phyloP scores from a whole-genome alignment of 2,329 filamentous ascomycete genomes.

The Botryotinia calthae region DNA sequence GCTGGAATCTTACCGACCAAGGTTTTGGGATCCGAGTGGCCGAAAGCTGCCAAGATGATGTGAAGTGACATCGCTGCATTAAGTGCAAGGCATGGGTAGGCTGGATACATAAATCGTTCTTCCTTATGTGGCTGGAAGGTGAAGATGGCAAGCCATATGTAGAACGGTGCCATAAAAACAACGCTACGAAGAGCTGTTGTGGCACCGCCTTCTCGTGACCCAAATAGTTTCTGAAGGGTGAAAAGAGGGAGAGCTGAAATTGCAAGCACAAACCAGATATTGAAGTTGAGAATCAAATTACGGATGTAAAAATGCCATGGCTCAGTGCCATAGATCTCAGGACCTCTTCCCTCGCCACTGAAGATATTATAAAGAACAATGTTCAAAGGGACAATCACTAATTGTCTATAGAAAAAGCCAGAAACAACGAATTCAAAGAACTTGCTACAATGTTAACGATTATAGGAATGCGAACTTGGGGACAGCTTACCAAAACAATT shows the following conservation, averaged over 20 bases:
- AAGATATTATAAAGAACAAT: slow-evolving; percentile 97
- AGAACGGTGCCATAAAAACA: slow-evolving; percentile 81
- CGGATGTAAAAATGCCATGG: slow-evolving; percentile 96
- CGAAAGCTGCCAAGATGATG: slow-evolving; percentile 72
- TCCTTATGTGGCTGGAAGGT: slow-evolving; percentile 94
- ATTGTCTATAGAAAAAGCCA: slow-evolving; percentile 78
- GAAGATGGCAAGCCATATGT: slow-evolving; percentile 92
- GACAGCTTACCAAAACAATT: slow-evolving; percentile 35
- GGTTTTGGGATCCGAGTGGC: slow-evolving; percentile 64
- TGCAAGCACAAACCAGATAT: slow-evolving; percentile 86
- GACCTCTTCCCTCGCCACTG: slow-evolving; percentile 71
- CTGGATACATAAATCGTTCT: slow-evolving; percentile 97
- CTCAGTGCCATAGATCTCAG: slow-evolving; percentile 91
- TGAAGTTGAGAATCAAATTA: slow-evolving; percentile 91
- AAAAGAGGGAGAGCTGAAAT: slow-evolving; percentile 73
- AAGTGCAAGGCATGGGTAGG: slow-evolving; percentile 84
- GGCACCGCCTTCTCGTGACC: slow-evolving; percentile 53
- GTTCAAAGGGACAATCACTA: slow-evolving; percentile 79
- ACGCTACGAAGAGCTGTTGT: slow-evolving; percentile 72
- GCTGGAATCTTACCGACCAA: slow-evolving; percentile 70
- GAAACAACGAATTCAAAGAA: slow-evolving; percentile 69
- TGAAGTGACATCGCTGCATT: slow-evolving; percentile 86
- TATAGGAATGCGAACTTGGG: neutral
- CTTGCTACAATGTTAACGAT: slow-evolving; percentile 47
- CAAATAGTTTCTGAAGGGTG: slow-evolving; percentile 65